Conservation (phyloP, 2,329 filamentous ascomycete genomes). For the Pseudogymnoascus sp. region DNA sequence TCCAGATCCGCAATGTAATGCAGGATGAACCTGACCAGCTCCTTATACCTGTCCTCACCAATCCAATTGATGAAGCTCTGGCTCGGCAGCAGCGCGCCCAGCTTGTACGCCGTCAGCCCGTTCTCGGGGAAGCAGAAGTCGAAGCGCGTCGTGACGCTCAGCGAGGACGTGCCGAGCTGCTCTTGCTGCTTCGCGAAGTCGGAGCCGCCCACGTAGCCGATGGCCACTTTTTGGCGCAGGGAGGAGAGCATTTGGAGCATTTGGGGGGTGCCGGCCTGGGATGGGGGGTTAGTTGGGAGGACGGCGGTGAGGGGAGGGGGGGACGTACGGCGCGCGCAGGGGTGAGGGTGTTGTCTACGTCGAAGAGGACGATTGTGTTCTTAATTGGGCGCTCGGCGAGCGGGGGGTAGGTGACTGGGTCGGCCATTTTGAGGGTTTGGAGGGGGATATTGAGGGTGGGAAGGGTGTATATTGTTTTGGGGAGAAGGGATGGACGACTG, state of each 20-base stretch:
- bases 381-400: constrained; percentile 78
- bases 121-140: constrained; percentile 98
- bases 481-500: background rate
- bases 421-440: constrained; percentile 1
- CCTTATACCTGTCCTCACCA: constrained; percentile 75
- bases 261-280: constrained; percentile 63
- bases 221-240: constrained; percentile 79
- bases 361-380: constrained; percentile 91
- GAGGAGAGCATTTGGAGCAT: constrained; percentile 72
- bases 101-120: constrained; percentile 81
- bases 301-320: constrained; percentile 1
- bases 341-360: constrained; percentile 90
- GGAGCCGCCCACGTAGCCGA: constrained; percentile 88
- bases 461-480: background rate
- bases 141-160: constrained; percentile 74
- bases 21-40: constrained; percentile 65
- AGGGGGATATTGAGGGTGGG: background rate
- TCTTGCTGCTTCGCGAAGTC: constrained; percentile 93
- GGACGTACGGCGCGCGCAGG: constrained; percentile 63
- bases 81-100: constrained; percentile 65
- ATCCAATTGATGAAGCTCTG: constrained; percentile 88
- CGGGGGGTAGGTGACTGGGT: constrained; percentile 42
- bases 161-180: constrained; percentile 65
- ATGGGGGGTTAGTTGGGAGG: constrained; percentile 12
- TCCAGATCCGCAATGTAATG: constrained; percentile 80